These are phyloP conservation scores for Paragyromitra xinjiangensis DNA, from an alignment of 495 filamentous ascomycete species.

Conservation along the genomic window DNA sequence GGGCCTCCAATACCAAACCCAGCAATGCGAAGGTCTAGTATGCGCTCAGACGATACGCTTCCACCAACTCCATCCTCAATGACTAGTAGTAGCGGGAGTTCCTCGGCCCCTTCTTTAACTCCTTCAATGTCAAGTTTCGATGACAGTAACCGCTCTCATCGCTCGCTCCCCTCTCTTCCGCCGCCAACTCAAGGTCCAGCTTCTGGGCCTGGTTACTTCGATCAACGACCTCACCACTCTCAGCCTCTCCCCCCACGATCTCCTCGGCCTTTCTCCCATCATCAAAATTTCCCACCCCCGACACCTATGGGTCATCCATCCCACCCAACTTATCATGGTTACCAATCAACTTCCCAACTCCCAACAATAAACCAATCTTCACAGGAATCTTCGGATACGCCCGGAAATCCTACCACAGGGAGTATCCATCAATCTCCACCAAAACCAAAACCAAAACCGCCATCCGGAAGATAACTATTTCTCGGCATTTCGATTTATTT, in stretches of 20 bases:
- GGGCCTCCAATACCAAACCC: slow-evolving; percentile 44
- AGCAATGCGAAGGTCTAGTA: slow-evolving; percentile 46
- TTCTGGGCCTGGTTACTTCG: slow-evolving; percentile 54
- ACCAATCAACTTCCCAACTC: slow-evolving; percentile 46
- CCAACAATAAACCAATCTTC: slow-evolving; percentile 38
- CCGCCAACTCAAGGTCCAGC: slow-evolving; percentile 43
- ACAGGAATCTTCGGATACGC: slow-evolving; percentile 32
- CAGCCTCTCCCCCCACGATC: slow-evolving; percentile 50
- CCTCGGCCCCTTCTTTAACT: slow-evolving; percentile 46
- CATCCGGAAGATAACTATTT: slow-evolving; percentile 45
- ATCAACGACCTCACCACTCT: slow-evolving; percentile 53
- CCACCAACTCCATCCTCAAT: slow-evolving; percentile 44
- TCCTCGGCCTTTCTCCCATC: slow-evolving; percentile 39
- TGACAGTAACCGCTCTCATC: slow-evolving; percentile 51
- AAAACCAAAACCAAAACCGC: slow-evolving; percentile 29
- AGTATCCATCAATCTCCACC: slow-evolving; percentile 31
- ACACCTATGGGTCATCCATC: slow-evolving; percentile 50
- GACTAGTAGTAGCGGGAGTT: slow-evolving; percentile 51
- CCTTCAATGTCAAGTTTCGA: slow-evolving; percentile 46
- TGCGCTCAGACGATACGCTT: slow-evolving; percentile 42
- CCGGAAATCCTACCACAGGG: slow-evolving; percentile 24
- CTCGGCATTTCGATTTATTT: slow-evolving; percentile 10
- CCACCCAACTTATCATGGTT: slow-evolving; percentile 41
- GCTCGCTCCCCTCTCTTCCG: slow-evolving; percentile 52
- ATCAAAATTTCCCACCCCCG: slow-evolving; percentile 49